Conservation (phyloP, 2,329 filamentous ascomycete genomes). For the Sporothrix protearum region DNA sequence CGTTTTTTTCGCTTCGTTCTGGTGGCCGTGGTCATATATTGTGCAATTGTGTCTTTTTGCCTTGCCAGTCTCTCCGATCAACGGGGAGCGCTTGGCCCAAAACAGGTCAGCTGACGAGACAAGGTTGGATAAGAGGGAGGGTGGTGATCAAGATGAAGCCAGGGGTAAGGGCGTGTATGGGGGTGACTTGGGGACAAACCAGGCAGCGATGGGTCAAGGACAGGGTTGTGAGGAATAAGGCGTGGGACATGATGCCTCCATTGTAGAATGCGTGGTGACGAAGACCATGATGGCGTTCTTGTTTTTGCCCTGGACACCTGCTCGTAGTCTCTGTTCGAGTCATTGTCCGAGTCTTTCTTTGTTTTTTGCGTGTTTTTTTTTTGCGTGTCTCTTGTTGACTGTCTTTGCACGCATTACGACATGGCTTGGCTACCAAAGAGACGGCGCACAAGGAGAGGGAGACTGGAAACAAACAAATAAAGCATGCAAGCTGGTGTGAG, state of each 20-base stretch:
- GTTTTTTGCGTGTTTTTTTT: neutral
- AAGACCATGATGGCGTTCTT: neutral
- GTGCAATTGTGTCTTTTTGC: neutral
- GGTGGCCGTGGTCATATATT: neutral
- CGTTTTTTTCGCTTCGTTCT: neutral
- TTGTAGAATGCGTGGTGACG: neutral
- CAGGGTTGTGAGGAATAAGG: neutral
- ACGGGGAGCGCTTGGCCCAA: slow-evolving; percentile 16
- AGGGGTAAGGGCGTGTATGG: slow-evolving; percentile 16
- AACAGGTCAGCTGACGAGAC: slow-evolving; percentile 10
- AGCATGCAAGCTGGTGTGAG: slow-evolving; percentile 3
- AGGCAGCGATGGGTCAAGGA: neutral
- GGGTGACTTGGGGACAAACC: neutral
- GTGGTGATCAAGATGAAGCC: slow-evolving; percentile 18
- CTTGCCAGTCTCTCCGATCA: slow-evolving; percentile 15
- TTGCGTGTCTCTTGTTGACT: neutral
- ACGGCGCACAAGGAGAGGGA: neutral
- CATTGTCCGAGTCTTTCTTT: neutral
- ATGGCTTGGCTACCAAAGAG: neutral
- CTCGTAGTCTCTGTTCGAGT: neutral
- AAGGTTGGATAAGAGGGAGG: slow-evolving; percentile 10
- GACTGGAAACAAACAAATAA: neutral
- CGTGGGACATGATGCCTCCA: neutral
- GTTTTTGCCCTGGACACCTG: neutral
- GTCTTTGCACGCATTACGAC: neutral